phyloP scores from a whole-genome alignment of 306 rosid species.

The Trichosanthes truncata region DNA sequence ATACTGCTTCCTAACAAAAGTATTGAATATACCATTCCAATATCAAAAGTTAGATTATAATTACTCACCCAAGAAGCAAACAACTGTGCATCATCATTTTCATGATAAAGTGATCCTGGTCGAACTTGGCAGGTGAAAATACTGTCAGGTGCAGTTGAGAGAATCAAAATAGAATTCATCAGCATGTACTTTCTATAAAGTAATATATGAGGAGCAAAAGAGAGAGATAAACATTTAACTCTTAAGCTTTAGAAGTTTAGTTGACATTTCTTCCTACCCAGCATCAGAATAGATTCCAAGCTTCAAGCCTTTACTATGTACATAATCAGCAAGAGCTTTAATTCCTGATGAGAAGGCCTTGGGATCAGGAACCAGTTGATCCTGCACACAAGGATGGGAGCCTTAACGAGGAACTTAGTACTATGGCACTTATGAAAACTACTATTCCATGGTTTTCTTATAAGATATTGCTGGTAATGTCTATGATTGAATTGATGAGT shows the following conservation, averaged over 20 bases:
- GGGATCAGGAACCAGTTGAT: conserved; percentile 54
- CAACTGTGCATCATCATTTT: conserved; percentile 59
- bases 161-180: conserved; percentile 15
- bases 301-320: conserved; percentile 78
- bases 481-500: not conserved
- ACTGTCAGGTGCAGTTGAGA: conserved; percentile 35
- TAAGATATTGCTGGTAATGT: not conserved
- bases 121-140: conserved; percentile 85
- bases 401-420: conserved; percentile 17
- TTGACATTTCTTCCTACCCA: conserved; percentile 53
- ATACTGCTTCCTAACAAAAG: not conserved
- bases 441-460: not conserved
- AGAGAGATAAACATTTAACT: not conserved
- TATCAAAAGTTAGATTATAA: conserved; percentile 11
- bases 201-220: not conserved
- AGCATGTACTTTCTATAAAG: not conserved
- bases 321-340: conserved; percentile 78
- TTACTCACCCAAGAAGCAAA: conserved; percentile 94
- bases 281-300: conserved; percentile 97
- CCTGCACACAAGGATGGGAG: conserved; percentile 41
- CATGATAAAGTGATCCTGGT: conserved; percentile 84
- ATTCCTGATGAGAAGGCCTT: conserved; percentile 86
- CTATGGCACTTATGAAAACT: not conserved
- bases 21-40: not conserved
- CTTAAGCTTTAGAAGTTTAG: conserved; percentile 14